Base-by-base conservation (phyloP, 495 filamentous ascomycete genomes). In the Polyplosphaeria fusca region DNA sequence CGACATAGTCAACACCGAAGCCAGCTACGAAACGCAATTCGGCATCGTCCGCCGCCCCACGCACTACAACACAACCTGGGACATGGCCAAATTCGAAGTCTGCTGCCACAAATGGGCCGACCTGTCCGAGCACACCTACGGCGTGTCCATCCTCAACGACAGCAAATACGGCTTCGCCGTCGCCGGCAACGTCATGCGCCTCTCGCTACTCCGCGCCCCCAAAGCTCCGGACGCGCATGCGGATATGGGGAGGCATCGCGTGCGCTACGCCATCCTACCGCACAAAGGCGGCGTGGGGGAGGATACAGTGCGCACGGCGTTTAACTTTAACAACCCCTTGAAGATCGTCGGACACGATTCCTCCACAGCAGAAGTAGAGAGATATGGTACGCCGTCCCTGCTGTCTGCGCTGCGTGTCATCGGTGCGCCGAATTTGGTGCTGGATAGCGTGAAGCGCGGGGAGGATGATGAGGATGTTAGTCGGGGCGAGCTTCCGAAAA, bases 11-110 rank as follows among this genome's bases (percentile, higher is more conserved):
- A 95, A 92, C 68, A 95, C 89, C 0, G 89, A 95, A 70, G 92
- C 92, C 11, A 88, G 84, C n/a, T 96, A 96, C 66, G 93, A 96
- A 68, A 95, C 91, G 23, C 89, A 95, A 67, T 98, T 88, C 63
- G 94, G 93, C 60, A 82, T 96, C 52, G 80, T 94, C 58, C 79
- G 79, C 58, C 83, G 93, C 37, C 91, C 93, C 7, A 98, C 93
- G 0, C 93, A 95, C 74, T 95, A 93, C 76, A 95, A 96, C 72
- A 95, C 91, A 18, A 86, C 81, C 68, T 98, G 93, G 93, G 93
- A 98, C 63, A 96, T 95, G 92, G 93, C 93, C 64, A 96, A 96
- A 66, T 98, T 98, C 64, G 93, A 98, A 74, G 93, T 98, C 39
- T 96, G 91, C 81, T 91, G 87, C 71, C 93, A 98, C 75, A 92